Percentiles rank a stretch among this genome's conserved stretches.
Evolutionary conservation across 805 yeast genomes (phyloP).

Genomic region (Zygotorulaspora danielsina): DNA sequence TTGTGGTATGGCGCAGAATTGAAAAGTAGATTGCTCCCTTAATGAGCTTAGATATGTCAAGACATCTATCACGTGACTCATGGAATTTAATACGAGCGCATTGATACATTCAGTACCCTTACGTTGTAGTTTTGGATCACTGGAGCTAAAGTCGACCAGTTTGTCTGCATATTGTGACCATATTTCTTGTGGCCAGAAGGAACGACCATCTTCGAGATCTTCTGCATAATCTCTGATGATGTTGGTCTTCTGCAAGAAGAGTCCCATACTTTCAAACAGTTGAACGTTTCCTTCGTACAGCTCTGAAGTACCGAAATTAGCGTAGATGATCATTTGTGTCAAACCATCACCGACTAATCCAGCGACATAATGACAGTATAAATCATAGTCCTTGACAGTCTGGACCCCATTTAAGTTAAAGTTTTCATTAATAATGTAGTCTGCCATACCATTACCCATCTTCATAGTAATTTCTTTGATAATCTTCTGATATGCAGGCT

Average conservation of each 20-base stretch:
- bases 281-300: constrained; percentile 47
- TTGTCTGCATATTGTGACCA: constrained; percentile 77
- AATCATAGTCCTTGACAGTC: constrained; percentile 76
- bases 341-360: constrained; percentile 97
- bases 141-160: constrained; percentile 51
- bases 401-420: constrained; percentile 75
- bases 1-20: constrained; percentile 96
- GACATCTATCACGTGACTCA: constrained; percentile 72
- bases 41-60: constrained; percentile 71
- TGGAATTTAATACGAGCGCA: constrained; percentile 73
- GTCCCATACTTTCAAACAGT: constrained; percentile 83
- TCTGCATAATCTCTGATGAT: constrained; percentile 93
- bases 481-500: constrained; percentile 71
- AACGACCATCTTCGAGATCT: constrained; percentile 85
- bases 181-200: constrained; percentile 93
- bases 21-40: constrained; percentile 76
- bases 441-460: constrained; percentile 99
- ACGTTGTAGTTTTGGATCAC: constrained; percentile 42
- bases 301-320: constrained; percentile 59
- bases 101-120: constrained; percentile 73
- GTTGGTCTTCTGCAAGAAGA: constrained; percentile 91
- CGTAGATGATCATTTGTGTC: constrained; percentile 74
- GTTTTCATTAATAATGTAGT: constrained; percentile 71
- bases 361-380: constrained; percentile 95
- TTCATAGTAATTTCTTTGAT: constrained; percentile 69